phyloP scores from a whole-genome alignment of 352 stramenopile species.

The Thraustochytrium sp. region DNA sequence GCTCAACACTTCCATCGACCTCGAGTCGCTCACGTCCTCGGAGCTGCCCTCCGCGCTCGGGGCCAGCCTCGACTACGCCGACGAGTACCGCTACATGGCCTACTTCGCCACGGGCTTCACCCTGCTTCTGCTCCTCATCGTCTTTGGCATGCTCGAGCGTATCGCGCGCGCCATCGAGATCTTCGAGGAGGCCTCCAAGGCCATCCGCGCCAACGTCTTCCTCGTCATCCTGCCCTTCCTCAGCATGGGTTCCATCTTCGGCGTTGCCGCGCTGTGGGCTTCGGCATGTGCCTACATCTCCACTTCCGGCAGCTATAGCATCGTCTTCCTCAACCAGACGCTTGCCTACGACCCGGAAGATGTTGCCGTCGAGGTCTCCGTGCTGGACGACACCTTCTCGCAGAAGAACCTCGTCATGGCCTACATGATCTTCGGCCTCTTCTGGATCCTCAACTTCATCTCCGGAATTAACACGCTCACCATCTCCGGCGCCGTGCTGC shows the following conservation, averaged over 20 bases:
- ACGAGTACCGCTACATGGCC: slow-evolving; percentile 67
- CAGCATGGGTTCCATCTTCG: slow-evolving; percentile 62
- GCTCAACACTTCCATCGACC: background rate
- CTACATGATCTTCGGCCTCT: slow-evolving; percentile 66
- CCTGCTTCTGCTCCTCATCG: slow-evolving; percentile 61
- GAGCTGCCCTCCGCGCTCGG: background rate
- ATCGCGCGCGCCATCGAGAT: slow-evolving; percentile 75
- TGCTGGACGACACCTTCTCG: slow-evolving; percentile 45
- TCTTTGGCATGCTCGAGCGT: slow-evolving; percentile 67
- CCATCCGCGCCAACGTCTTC: slow-evolving; percentile 66
- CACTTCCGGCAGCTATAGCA: slow-evolving; percentile 58
- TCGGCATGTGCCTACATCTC: slow-evolving; percentile 69
- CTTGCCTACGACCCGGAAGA: slow-evolving; percentile 46
- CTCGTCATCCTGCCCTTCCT: slow-evolving; percentile 69
- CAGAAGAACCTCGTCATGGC: slow-evolving; percentile 66
- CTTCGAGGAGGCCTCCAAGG: slow-evolving; percentile 72
- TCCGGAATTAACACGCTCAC: slow-evolving; percentile 65
- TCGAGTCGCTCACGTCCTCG: background rate
- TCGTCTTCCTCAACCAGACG: slow-evolving; percentile 55
- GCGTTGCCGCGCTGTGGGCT: slow-evolving; percentile 67
- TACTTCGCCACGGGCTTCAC: slow-evolving; percentile 68
- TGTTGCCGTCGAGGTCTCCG: slow-evolving; percentile 44
- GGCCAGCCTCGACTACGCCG: slow-evolving; percentile 53
- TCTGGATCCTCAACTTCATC: slow-evolving; percentile 79
- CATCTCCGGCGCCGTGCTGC: slow-evolving; percentile 56